A percentile compares a stretch with the other conserved stretches of the same genome.
Evolutionary conservation across 1,284 basidiomycete genomes (phyloP).

Genomic region (Vanrija sp.): DNA sequence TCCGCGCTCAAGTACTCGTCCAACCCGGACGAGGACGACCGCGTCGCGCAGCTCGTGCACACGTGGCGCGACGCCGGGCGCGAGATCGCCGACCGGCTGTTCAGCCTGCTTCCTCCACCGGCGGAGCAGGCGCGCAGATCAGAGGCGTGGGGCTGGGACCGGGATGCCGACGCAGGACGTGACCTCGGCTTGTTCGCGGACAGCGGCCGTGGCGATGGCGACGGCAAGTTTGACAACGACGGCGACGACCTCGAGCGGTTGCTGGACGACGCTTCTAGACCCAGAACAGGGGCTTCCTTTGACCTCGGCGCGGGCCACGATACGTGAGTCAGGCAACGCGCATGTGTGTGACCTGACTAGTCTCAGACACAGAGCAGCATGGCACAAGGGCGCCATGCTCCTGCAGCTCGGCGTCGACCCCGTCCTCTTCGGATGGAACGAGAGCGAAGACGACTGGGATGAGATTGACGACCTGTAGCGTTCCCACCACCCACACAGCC

Average conservation of each 20-base stretch:
- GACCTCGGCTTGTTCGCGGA: background rate
- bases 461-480: constrained; percentile 7
- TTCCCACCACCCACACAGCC: no score
- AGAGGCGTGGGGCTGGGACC: constrained; percentile 4
- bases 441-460: constrained; percentile 38
- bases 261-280: background rate
- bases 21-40: constrained; percentile 28
- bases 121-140: background rate
- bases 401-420: constrained; percentile 38
- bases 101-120: constrained; percentile 24
- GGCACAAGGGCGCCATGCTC: constrained; percentile 42
- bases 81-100: constrained; percentile 40
- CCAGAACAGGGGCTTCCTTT: background rate
- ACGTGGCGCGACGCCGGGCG: constrained; percentile 43
- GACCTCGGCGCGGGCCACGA: background rate
- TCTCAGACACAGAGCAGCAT: constrained; percentile 5
- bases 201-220: constrained; percentile 19
- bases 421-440: constrained; percentile 39
- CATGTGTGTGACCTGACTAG: background rate
- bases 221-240: constrained; percentile 17
- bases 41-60: constrained; percentile 22
- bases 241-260: background rate
- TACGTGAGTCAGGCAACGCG: background rate
- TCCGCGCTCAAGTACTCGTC: constrained; percentile 32
- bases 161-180: background rate